These are phyloP conservation scores for Evansstolkia leycettana DNA, from an alignment of 495 filamentous ascomycete genomes.

Conservation along the genomic window DNA sequence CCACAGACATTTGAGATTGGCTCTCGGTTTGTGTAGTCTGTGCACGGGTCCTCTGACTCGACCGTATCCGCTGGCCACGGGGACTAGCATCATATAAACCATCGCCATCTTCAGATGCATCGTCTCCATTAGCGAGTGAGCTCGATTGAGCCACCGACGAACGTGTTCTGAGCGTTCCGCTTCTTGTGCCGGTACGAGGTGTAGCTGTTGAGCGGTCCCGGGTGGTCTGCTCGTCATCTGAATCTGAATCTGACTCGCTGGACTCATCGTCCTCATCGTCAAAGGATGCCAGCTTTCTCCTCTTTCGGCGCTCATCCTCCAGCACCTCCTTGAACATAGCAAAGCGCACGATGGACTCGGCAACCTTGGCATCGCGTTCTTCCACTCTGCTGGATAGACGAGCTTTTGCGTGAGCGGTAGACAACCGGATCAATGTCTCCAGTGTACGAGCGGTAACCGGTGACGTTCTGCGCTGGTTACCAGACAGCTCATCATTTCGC, in stretches of 20 bases:
- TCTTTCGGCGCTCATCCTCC: constrained; percentile 72
- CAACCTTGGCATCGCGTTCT: constrained; percentile 75
- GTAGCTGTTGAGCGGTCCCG: constrained; percentile 24
- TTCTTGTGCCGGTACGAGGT: constrained; percentile 15
- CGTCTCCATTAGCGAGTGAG: constrained; percentile 22
- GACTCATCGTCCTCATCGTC: constrained; percentile 38
- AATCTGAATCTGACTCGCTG: constrained; percentile 27
- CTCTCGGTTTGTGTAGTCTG: constrained; percentile 21
- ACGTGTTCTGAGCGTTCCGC: constrained; percentile 43
- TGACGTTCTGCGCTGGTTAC: constrained; percentile 83
- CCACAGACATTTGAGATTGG: constrained; percentile 50
- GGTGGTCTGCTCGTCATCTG: constrained; percentile 21
- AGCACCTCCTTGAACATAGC: constrained; percentile 97
- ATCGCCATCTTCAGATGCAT: constrained; percentile 35
- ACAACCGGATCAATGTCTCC: constrained; percentile 92
- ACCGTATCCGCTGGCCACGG: constrained; percentile 33
- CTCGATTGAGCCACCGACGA: constrained; percentile 28
- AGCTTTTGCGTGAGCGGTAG: constrained; percentile 92
- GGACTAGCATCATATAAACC: constrained; percentile 47
- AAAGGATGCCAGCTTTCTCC: constrained; percentile 40
- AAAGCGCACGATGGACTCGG: constrained; percentile 84
- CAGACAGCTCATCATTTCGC: constrained; percentile 90
- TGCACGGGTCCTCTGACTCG: constrained; percentile 25
- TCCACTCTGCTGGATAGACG: constrained; percentile 88
- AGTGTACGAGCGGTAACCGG: constrained; percentile 96